These are phyloP conservation scores for Fusarium odoratissimum DNA, from an alignment of 2,329 filamentous ascomycete genomes.

Conservation along the genomic window DNA sequence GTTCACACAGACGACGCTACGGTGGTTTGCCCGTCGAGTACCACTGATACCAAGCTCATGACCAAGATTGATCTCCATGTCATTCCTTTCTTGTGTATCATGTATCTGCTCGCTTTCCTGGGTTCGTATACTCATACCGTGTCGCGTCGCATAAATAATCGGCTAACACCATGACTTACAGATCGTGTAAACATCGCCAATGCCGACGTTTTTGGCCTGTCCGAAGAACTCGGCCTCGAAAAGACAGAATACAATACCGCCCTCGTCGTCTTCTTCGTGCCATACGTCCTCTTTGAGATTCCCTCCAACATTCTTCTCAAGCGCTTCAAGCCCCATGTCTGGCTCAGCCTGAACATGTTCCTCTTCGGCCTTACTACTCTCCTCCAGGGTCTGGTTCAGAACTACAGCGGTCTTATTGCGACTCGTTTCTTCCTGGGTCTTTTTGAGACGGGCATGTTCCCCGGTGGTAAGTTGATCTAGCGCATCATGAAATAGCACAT, in stretches of 20 bases:
- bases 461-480: conserved; percentile 48
- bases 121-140: conserved; percentile 49
- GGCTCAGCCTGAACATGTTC: conserved; percentile 87
- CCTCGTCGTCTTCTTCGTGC: conserved; percentile 84
- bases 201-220: conserved; percentile 74
- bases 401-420: conserved; percentile 79
- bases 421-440: conserved; percentile 89
- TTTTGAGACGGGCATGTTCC: conserved; percentile 80
- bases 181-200: conserved; percentile 85
- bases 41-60: conserved; percentile 73
- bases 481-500: background rate
- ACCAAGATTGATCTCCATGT: conserved; percentile 77
- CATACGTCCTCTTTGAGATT: conserved; percentile 79
- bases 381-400: conserved; percentile 81
- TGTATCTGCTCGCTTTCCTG: conserved; percentile 78
- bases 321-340: conserved; percentile 69
- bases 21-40: conserved; percentile 61
- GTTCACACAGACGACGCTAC: conserved; percentile 38
- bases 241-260: conserved; percentile 77
- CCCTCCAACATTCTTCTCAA: conserved; percentile 77
- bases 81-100: conserved; percentile 77
- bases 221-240: conserved; percentile 70
- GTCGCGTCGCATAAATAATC: conserved; percentile 1
- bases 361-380: conserved; percentile 81
- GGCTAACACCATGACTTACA: background rate